phyloP scores from a whole-genome alignment of 805 yeast species.

The Kregervanrija pseudodelftensis region DNA sequence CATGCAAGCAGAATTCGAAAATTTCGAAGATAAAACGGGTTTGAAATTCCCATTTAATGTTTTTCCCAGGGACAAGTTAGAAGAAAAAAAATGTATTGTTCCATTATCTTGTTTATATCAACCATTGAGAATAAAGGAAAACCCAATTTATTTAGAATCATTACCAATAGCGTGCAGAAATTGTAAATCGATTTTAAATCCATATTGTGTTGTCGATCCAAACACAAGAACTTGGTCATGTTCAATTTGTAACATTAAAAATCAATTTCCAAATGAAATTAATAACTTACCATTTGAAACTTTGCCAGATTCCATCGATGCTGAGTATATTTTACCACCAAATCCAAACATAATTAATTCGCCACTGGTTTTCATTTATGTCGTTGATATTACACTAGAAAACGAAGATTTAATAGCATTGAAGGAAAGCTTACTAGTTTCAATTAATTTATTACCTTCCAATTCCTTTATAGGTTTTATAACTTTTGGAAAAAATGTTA shows the following conservation, averaged over 20 bases:
- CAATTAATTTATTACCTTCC: constrained; percentile 42
- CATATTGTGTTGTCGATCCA: constrained; percentile 36
- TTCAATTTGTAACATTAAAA: constrained; percentile 46
- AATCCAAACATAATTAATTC: constrained; percentile 8
- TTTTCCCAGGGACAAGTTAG: constrained; percentile 47
- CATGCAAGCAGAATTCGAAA: constrained; percentile 32
- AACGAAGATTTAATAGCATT: constrained; percentile 40
- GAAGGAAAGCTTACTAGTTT: constrained; percentile 40
- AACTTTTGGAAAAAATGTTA: constrained; percentile 54
- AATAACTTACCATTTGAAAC: constrained; percentile 30
- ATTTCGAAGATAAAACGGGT: constrained; percentile 65
- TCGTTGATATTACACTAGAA: constrained; percentile 51
- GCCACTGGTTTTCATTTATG: constrained; percentile 42
- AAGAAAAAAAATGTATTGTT: constrained; percentile 43
- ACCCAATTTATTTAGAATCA: constrained; percentile 30
- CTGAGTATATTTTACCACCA: constrained; percentile 39
- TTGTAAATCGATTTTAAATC: constrained; percentile 49
- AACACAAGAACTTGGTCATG: constrained; percentile 42
- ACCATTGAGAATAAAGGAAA: constrained; percentile 44
- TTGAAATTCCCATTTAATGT: constrained; percentile 70
- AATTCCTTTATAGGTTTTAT: constrained; percentile 51
- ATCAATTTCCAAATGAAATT: constrained; percentile 28
- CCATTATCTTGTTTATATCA: constrained; percentile 55
- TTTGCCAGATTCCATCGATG: constrained; percentile 36
- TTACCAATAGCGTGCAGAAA: constrained; percentile 44